Percentiles rank a stretch among this genome's conserved stretches.
Evolutionary conservation across 768 basidiomycete species (phyloP).

Genomic region (Infundibulicybe gibba): DNA sequence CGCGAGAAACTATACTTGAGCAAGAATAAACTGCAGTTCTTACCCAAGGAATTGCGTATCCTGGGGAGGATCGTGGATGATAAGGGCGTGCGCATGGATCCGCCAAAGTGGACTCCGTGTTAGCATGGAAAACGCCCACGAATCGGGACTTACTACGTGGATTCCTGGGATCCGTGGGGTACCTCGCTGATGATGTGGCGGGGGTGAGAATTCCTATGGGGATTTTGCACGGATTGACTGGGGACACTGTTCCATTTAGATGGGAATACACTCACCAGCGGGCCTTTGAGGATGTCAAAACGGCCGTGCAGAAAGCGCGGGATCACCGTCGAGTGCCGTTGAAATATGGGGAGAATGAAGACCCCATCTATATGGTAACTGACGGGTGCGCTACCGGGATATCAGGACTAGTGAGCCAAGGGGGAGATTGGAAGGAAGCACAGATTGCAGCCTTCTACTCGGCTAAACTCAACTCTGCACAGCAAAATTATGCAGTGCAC

Average conservation of each 20-base stretch:
- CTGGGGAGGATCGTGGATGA: constrained; percentile 27
- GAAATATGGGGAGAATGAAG: constrained; percentile 9
- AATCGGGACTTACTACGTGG: constrained; percentile 20
- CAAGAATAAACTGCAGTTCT: constrained; percentile 11
- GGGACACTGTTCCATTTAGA: constrained; percentile 5
- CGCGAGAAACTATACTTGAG: constrained; percentile 24
- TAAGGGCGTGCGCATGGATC: constrained; percentile 28
- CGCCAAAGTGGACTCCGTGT: constrained; percentile 25
- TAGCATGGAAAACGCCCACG: constrained; percentile 18
- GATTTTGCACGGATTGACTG: constrained; percentile 13
- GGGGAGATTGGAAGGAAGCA: constrained; percentile 17
- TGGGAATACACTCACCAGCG: constrained; percentile 11
- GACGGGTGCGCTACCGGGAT: constrained; percentile 19
- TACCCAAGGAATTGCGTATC: constrained; percentile 13
- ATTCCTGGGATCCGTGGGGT: constrained; percentile 29
- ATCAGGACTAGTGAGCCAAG: constrained; percentile 14
- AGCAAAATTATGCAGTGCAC: constrained; percentile 16
- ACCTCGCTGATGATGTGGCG: constrained; percentile 13
- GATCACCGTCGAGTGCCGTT: constrained; percentile 9
- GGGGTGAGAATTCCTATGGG: constrained; percentile 22
- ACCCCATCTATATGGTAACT: constrained; percentile 16
- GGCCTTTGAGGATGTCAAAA: constrained; percentile 24
- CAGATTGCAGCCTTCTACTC: constrained; percentile 24
- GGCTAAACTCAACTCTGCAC: constrained; percentile 18
- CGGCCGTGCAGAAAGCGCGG: constrained; percentile 3